Conservation (phyloP, 2,329 filamentous ascomycete species). For the Trichothecium roseum region DNA sequence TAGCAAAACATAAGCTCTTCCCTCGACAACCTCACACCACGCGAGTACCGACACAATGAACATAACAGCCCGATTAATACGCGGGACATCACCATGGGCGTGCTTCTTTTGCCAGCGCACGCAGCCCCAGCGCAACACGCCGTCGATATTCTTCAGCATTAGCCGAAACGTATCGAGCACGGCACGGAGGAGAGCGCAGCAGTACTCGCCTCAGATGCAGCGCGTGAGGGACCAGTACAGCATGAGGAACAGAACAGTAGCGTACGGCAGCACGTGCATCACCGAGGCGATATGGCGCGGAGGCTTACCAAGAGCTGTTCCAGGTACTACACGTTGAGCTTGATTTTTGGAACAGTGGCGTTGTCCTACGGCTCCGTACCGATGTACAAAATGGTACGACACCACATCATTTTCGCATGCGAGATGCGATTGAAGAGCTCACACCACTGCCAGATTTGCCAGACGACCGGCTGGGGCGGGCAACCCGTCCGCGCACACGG, state of each 20-base stretch:
- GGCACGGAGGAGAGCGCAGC: conserved; percentile 11
- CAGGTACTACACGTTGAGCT: conserved; percentile 65
- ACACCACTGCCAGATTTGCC: conserved; percentile 52
- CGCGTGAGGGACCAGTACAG: conserved; percentile 54
- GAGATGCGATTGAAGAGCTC: conserved; percentile 2
- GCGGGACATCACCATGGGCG: conserved; percentile 18
- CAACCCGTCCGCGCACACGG: conserved; percentile 77
- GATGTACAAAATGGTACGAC: conserved; percentile 70
- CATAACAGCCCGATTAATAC: conserved; percentile 22
- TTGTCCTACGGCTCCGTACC: conserved; percentile 77
- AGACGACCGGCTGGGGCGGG: conserved; percentile 83
- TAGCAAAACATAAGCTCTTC: no score
- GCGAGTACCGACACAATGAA: conserved; percentile 24
- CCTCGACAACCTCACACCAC: background rate
- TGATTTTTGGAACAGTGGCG: conserved; percentile 70
- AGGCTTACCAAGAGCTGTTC: conserved; percentile 1
- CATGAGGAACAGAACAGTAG: conserved; percentile 54
- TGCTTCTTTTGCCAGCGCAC: conserved; percentile 27
- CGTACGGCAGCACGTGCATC: conserved; percentile 14
- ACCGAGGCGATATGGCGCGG: conserved; percentile 2
- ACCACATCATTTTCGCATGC: background rate
- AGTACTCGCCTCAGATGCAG: conserved; percentile 41
- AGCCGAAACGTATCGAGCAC: conserved; percentile 21
- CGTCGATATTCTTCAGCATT: conserved; percentile 11
- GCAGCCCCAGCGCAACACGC: conserved; percentile 13